Evolutionary conservation across 768 basidiomycete species (phyloP).

Genomic region (Psilocybe cubensis): DNA sequence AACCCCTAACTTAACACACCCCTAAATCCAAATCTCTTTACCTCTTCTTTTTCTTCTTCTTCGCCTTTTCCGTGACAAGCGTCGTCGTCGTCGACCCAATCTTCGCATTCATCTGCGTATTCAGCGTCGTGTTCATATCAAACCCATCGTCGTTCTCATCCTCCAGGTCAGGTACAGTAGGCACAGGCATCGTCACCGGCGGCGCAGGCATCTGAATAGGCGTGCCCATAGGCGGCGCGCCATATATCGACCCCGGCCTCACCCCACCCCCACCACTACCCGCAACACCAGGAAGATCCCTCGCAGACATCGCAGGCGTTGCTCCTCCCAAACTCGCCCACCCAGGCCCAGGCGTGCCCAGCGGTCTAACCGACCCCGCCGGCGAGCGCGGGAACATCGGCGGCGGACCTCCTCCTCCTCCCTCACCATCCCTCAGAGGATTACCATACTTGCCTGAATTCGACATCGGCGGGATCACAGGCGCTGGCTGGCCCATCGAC

Average conservation of each 20-base stretch:
- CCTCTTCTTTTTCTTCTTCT: constrained; percentile 20
- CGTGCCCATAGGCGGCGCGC: constrained; percentile 4
- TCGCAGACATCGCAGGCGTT: constrained; percentile 17
- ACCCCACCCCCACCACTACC: constrained; percentile 7
- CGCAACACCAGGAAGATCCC: constrained; percentile 16
- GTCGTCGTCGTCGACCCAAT: constrained; percentile 1
- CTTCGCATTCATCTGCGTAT: constrained; percentile 24
- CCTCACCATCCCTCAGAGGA: constrained; percentile 17
- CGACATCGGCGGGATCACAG: constrained; percentile 9
- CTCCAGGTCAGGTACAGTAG: constrained; percentile 8
- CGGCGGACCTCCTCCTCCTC: neutral
- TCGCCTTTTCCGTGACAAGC: neutral
- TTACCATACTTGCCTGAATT: constrained; percentile 22
- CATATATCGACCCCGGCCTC: constrained; percentile 17
- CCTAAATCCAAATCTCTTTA: neutral
- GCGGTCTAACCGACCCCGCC: constrained; percentile 5
- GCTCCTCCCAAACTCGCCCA: constrained; percentile 11
- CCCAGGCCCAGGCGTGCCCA: neutral
- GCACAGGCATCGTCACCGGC: constrained; percentile 3
- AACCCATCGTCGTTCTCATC: constrained; percentile 23
- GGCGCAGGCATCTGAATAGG: neutral
- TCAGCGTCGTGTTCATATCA: constrained; percentile 22
- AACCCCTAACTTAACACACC: neutral
- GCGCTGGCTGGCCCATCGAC: constrained; percentile 12
- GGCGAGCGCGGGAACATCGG: constrained; percentile 11